phyloP scores from a whole-genome alignment of 495 filamentous ascomycete genomes.

The Aspergillus diversus region DNA sequence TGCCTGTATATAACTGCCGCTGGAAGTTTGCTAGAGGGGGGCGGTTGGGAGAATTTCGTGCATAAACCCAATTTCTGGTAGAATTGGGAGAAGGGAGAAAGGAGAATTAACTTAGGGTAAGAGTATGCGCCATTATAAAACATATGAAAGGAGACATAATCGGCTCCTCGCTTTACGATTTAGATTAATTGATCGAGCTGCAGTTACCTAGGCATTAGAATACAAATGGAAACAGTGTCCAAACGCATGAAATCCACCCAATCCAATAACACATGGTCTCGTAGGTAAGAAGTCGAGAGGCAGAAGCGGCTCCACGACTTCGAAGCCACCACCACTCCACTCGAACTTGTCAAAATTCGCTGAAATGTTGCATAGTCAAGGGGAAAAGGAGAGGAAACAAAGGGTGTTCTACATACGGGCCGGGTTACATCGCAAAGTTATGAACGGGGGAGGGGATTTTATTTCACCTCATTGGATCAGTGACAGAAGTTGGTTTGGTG shows the following conservation, averaged over 20 bases:
- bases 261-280: slow-evolving; percentile 27
- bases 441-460: slow-evolving; percentile 5
- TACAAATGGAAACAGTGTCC: slow-evolving; percentile 33
- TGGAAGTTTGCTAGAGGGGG: too few species aligned
- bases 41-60: too few species aligned
- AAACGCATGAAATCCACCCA: slow-evolving; percentile 31
- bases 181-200: slow-evolving; percentile 10
- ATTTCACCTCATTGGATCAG: slow-evolving; percentile 11
- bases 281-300: slow-evolving; percentile 20
- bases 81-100: too few species aligned
- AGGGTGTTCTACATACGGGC: slow-evolving; percentile 39
- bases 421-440: slow-evolving; percentile 12
- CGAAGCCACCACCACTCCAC: slow-evolving; percentile 12
- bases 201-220: slow-evolving; percentile 29
- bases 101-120: too few species aligned
- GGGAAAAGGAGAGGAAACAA: slow-evolving; percentile 21
- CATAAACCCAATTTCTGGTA: too few species aligned
- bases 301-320: slow-evolving; percentile 11
- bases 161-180: background rate
- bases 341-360: slow-evolving; percentile 30
- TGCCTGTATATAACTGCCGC: too few species aligned
- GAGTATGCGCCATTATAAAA: too few species aligned
- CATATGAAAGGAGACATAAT: background rate
- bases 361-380: slow-evolving; percentile 24
- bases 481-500: background rate